These are phyloP conservation scores for Aspergillus coremiiformis DNA, from an alignment of 495 filamentous ascomycete species.

Conservation along the genomic window DNA sequence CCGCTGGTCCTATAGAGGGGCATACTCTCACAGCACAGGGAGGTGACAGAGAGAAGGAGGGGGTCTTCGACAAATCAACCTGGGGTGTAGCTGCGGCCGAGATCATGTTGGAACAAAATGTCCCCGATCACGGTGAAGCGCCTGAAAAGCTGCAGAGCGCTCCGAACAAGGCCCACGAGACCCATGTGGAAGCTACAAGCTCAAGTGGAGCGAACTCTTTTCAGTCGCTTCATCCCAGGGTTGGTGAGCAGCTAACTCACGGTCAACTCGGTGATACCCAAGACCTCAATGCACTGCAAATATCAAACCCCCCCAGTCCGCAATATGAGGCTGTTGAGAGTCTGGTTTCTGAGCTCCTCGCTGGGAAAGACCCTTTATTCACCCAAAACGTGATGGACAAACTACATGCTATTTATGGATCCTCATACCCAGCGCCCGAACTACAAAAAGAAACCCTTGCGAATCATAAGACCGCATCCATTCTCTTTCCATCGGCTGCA, in stretches of 20 bases:
- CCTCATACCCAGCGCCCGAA: constrained; percentile 41
- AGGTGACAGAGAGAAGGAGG: not conserved
- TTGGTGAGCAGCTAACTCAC: not conserved
- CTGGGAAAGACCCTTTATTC: constrained; percentile 72
- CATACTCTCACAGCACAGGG: not conserved
- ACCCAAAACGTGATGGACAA: constrained; percentile 72
- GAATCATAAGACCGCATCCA: constrained; percentile 16
- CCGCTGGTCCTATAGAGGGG: not conserved
- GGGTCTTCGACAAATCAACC: not conserved
- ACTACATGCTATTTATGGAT: constrained; percentile 57
- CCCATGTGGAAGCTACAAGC: not conserved
- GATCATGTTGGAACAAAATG: constrained; percentile 38
- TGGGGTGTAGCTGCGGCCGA: constrained; percentile 55
- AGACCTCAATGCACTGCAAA: not conserved
- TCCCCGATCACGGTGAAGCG: constrained; percentile 42
- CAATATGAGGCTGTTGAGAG: constrained; percentile 65
- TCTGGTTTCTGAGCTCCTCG: constrained; percentile 68
- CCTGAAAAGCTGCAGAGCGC: constrained; percentile 42
- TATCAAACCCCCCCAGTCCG: constrained; percentile 44
- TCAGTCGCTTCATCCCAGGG: no score
- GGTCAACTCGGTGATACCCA: not conserved
- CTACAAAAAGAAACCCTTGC: constrained; percentile 40
- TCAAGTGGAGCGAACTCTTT: not conserved
- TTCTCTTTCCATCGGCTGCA: constrained; percentile 6
- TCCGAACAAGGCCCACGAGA: constrained; percentile 42